These are phyloP conservation scores for Pilobolus umbonatus DNA, from an alignment of 192 early-diverging fungal species.

Conservation along the genomic window DNA sequence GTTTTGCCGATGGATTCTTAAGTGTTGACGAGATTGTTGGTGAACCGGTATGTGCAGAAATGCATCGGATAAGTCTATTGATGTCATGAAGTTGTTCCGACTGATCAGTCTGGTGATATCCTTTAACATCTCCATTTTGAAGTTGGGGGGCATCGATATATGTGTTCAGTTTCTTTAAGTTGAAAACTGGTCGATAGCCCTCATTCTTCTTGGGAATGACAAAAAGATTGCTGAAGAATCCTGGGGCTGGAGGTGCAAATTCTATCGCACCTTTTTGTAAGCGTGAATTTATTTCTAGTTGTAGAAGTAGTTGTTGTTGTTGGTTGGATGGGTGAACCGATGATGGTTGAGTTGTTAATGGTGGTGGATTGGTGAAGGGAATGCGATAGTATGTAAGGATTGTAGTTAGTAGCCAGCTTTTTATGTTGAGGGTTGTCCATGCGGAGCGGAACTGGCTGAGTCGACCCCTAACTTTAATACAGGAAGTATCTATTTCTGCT, in stretches of 20 bases:
- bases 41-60: constrained; percentile 35
- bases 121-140: too few species aligned
- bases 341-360: background rate
- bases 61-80: constrained; percentile 34
- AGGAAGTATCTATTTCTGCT: too few species aligned
- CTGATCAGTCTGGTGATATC: background rate
- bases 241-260: background rate
- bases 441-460: background rate
- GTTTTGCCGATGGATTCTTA: constrained; percentile 29
- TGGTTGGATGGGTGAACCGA: too few species aligned
- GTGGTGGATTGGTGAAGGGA: background rate
- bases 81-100: constrained; percentile 24
- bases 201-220: constrained; percentile 29
- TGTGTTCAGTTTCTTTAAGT: too few species aligned
- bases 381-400: background rate
- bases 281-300: background rate
- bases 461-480: background rate
- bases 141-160: too few species aligned
- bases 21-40: constrained; percentile 15
- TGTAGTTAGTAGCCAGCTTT: background rate
- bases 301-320: background rate
- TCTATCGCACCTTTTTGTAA: background rate
- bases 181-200: constrained; percentile 31
- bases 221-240: constrained; percentile 20
- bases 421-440: background rate